These are phyloP conservation scores for Chytriomyces confervae DNA, from an alignment of 192 early-diverging fungal genomes.

Conservation along the genomic window DNA sequence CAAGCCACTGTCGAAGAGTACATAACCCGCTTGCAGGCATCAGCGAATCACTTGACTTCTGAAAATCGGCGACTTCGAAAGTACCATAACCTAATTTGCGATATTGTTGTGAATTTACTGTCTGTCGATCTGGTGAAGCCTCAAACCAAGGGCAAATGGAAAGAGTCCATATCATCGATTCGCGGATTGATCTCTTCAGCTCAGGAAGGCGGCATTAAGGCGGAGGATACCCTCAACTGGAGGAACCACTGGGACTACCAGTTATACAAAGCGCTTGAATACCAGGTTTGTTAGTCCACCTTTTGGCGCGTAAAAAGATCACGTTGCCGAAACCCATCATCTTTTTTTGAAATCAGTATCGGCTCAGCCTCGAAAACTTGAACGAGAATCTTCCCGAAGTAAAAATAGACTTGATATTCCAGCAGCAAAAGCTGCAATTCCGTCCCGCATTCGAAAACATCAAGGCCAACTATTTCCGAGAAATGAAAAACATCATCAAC, in stretches of 20 bases:
- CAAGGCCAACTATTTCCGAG: slow-evolving; percentile 67
- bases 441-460: slow-evolving; percentile 65
- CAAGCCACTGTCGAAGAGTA: slow-evolving; percentile 54
- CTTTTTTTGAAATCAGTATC: slow-evolving; percentile 45
- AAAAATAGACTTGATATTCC: slow-evolving; percentile 61
- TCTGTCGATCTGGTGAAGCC: slow-evolving; percentile 53
- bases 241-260: slow-evolving; percentile 63
- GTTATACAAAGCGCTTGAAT: slow-evolving; percentile 64
- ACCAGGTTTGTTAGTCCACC: slow-evolving; percentile 13
- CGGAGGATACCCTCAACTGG: slow-evolving; percentile 54
- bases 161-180: slow-evolving; percentile 55
- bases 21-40: slow-evolving; percentile 50
- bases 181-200: slow-evolving; percentile 44
- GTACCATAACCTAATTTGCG: slow-evolving; percentile 49
- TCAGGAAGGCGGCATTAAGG: slow-evolving; percentile 47
- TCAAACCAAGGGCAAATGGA: slow-evolving; percentile 57
- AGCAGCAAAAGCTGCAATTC: slow-evolving; percentile 60
- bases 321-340: background rate
- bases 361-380: slow-evolving; percentile 54
- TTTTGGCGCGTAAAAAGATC: no score
- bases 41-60: slow-evolving; percentile 52
- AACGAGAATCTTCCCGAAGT: slow-evolving; percentile 60
- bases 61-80: slow-evolving; percentile 55
- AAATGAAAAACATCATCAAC: slow-evolving; percentile 69
- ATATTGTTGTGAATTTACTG: slow-evolving; percentile 51